phyloP scores from a whole-genome alignment of 2,329 filamentous ascomycete species.

The Ophiostoma angusticollis region DNA sequence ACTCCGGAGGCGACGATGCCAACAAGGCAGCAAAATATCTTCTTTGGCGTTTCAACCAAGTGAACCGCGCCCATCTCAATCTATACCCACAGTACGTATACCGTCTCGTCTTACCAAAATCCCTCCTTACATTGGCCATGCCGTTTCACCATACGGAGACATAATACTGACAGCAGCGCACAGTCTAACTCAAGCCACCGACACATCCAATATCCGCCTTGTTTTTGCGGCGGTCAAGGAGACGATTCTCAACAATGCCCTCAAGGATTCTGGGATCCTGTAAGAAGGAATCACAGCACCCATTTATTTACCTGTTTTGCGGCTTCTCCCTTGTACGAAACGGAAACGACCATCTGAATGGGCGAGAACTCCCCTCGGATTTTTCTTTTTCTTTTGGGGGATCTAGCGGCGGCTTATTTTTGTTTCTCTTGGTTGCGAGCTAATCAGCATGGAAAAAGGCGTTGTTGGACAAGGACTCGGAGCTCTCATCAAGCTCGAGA shows the following conservation, averaged over 20 bases:
- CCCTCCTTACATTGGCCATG: too few relatives aligned
- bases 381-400: not conserved
- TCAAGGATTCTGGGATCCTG: conserved; percentile 95
- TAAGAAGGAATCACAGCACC: conserved; percentile 36
- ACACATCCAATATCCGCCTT: conserved; percentile 94
- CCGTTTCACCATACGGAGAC: too few relatives aligned
- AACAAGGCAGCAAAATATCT: conserved; percentile 97
- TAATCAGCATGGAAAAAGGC: conserved; percentile 5
- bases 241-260: conserved; percentile 93
- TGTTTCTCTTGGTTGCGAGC: not conserved
- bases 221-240: conserved; percentile 98
- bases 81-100: conserved; percentile 85
- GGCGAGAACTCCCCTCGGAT: too few relatives aligned
- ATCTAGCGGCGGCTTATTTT: too few relatives aligned
- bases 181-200: conserved; percentile 94
- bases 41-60: conserved; percentile 96
- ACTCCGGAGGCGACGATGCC: conserved; percentile 93
- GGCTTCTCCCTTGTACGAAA: not conserved
- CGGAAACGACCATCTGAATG: too few relatives aligned
- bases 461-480: not conserved
- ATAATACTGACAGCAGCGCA: too few relatives aligned
- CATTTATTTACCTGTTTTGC: not conserved
- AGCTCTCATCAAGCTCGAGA: not conserved
- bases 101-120: not conserved
- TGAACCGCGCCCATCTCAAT: conserved; percentile 90